phyloP scores from a whole-genome alignment of 228 moss, liverwort and hornwort species.

The Sphagnum fallax region DNA sequence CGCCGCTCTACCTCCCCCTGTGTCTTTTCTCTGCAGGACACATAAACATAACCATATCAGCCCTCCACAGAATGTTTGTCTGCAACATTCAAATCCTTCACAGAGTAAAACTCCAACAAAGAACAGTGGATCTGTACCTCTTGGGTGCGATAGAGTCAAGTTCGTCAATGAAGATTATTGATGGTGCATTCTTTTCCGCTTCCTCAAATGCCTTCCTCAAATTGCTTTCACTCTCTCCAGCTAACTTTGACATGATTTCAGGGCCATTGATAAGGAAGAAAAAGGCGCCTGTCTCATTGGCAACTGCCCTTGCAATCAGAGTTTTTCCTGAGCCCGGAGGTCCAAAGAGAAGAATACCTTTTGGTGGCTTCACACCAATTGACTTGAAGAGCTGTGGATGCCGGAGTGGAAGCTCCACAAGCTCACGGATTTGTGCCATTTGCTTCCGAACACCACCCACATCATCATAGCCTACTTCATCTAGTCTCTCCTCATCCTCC shows the following conservation, averaged over 20 bases:
- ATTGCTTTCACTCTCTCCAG: constrained; percentile 45
- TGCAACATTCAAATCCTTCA: too few species aligned
- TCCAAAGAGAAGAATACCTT: constrained; percentile 67
- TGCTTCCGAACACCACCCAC: constrained; percentile 78
- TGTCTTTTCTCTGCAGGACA: background rate
- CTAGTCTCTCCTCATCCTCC: constrained; percentile 67
- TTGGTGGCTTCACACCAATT: constrained; percentile 81
- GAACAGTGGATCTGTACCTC: constrained; percentile 1
- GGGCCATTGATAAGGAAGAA: constrained; percentile 46
- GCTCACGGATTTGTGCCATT: constrained; percentile 84
- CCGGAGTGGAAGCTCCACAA: constrained; percentile 70
- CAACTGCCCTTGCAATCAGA: constrained; percentile 70
- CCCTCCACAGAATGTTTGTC: too few species aligned
- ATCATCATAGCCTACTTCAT: constrained; percentile 74
- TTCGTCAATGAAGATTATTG: constrained; percentile 39
- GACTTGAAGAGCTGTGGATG: constrained; percentile 87
- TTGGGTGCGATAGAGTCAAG: constrained; percentile 42
- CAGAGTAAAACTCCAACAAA: too few species aligned
- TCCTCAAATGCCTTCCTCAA: constrained; percentile 42
- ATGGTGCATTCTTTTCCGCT: constrained; percentile 41
- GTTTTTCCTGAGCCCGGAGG: constrained; percentile 83
- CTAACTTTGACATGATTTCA: constrained; percentile 46
- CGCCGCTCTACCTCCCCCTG: constrained; percentile 47
- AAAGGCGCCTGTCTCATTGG: constrained; percentile 59
- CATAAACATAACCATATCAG: too few species aligned